Evolutionary conservation across 345 rosid genomes (phyloP).

Genomic region (Sisymbrium altissimum): DNA sequence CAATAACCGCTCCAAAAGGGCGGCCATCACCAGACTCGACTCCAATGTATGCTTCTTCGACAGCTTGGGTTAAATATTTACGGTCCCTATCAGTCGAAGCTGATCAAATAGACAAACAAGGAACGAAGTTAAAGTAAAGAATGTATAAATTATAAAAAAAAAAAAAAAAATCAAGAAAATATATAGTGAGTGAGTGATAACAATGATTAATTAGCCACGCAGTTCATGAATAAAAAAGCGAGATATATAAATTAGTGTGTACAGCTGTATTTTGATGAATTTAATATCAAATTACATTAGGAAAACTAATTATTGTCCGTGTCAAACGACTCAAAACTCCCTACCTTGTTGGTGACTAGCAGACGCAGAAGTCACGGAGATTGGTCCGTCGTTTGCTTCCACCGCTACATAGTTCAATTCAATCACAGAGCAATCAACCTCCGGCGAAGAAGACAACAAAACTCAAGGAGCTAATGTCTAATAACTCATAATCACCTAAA

Average conservation of each 20-base stretch:
- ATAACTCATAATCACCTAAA: background rate
- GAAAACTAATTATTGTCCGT: no score
- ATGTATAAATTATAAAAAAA: background rate
- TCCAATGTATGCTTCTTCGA: constrained; percentile 89
- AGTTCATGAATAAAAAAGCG: background rate
- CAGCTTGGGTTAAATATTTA: constrained; percentile 64
- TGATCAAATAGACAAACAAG: constrained; percentile 25
- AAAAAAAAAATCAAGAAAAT: background rate
- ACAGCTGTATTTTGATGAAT: background rate
- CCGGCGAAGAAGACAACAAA: background rate
- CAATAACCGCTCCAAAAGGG: constrained; percentile 96
- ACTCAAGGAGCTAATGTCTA: background rate
- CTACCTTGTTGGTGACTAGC: no score
- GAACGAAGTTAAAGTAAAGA: background rate
- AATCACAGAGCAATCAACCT: background rate
- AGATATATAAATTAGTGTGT: background rate
- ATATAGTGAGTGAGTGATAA: no score
- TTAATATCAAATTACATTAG: background rate
- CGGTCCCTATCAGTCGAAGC: constrained; percentile 76
- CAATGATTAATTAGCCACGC: no score
- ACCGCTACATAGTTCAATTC: background rate
- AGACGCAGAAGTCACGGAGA: no score
- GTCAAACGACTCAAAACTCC: no score
- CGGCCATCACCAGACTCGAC: constrained; percentile 87
- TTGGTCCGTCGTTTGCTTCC: no score